Percentiles rank a stretch among this genome's conserved stretches.
These are phyloP conservation scores for Talaromyces proteolyticus DNA, from an alignment of 495 filamentous ascomycete genomes.

Conservation along the genomic window DNA sequence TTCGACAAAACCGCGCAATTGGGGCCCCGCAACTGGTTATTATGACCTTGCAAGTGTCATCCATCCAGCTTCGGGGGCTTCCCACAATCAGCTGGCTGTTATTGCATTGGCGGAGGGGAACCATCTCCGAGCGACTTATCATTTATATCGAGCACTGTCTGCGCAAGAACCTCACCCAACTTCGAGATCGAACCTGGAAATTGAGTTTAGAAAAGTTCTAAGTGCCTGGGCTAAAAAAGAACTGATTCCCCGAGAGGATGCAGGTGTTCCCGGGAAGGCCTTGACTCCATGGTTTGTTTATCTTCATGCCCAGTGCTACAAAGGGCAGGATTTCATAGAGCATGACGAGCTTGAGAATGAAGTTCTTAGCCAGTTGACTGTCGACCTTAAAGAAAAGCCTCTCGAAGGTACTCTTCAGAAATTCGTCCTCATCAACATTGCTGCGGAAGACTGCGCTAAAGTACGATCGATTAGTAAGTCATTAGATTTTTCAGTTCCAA, in stretches of 20 bases:
- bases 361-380: conserved; percentile 68
- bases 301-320: conserved; percentile 79
- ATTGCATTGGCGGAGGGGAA: conserved; percentile 69
- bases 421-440: conserved; percentile 79
- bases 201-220: conserved; percentile 71
- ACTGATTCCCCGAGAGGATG: conserved; percentile 47
- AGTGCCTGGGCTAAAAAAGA: conserved; percentile 55
- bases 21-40: conserved; percentile 75
- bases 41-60: conserved; percentile 78
- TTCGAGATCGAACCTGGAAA: conserved; percentile 68
- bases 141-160: conserved; percentile 78
- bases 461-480: conserved; percentile 55
- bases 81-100: conserved; percentile 86
- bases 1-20: conserved; percentile 59
- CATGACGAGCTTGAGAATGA: conserved; percentile 84
- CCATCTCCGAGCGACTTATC: conserved; percentile 78
- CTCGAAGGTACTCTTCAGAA: conserved; percentile 65
- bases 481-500: not conserved
- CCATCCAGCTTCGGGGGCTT: conserved; percentile 69
- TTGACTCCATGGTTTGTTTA: conserved; percentile 79
- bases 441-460: conserved; percentile 68
- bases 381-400: conserved; percentile 65
- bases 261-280: conserved; percentile 41
- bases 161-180: conserved; percentile 65
- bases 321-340: conserved; percentile 60